Base-by-base conservation (phyloP, 2,329 filamentous ascomycete species). In the Colletotrichum sidae region DNA sequence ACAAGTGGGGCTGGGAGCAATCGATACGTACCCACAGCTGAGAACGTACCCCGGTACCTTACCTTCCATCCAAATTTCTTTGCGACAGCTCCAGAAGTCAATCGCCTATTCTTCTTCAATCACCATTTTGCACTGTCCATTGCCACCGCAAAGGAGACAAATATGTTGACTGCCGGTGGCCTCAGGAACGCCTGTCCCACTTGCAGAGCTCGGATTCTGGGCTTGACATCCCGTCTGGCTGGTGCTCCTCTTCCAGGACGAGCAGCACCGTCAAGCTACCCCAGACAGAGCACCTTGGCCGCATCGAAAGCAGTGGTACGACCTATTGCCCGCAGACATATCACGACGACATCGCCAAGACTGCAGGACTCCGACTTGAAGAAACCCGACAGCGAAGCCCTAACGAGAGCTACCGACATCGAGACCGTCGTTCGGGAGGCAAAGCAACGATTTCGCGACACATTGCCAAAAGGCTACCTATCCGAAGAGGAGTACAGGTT, bases 371-470 rank as follows among this genome's bases (percentile, higher is more conserved):
- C 45, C 5, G 34, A 68, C 0, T 2, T 52, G 4, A 63, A 54
- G 7, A 15, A 51, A 12, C 53, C 47, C 10, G 72, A 72, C 8
- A 65, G 71, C 12, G 69, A 74, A 61, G 25, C 53, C 61, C 12
- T 67, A 0, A 15, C 57, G 17, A 49, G n/a, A n/a, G 39, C 17
- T 8, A 45, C 44, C 33, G 81, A 86, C 6, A 80, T 87, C 60
- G 91, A 93, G 73, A 80, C 82, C 10, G 79, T 90, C 8, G 93
- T 93, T 38, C 87, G 91, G 60, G 83, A 88, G 70, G 90, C 92
- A 41, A 88, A 91, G 71, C 90, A 92, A 68, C 84, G 87, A 8
- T 96, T 93, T 75, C 90, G 93, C 67, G 90, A 96, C 72, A 89
- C 85, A 0, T 78, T 97, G 33, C 94, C 94, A 0, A 86, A 88